Base-by-base conservation (phyloP, 1,284 basidiomycete species). In the Mrakiaceae sp. region DNA sequence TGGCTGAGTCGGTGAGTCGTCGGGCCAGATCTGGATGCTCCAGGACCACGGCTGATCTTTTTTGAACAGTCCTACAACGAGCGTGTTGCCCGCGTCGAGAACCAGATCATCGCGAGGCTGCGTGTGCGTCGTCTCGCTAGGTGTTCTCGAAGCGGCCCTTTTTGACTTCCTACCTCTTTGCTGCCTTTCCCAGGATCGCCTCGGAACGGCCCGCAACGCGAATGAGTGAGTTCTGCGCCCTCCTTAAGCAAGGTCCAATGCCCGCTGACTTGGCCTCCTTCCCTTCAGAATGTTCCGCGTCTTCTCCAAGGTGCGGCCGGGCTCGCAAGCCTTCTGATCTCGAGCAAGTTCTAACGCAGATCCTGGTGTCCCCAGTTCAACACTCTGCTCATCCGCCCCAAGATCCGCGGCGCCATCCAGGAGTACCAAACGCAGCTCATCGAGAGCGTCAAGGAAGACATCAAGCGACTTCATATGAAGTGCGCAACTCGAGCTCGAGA, bases 381-480 rank as follows among this genome's bases (percentile, higher is more conserved):
- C 76, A 90, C 90, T 1, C 79, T 98, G 47, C 98, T 99, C 74
- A 94, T 98, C 47, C 83, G 96, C 67, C 95, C 94, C n/a, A 98
- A 92, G 88, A 93, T 93, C 75, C 86, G 90, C 64, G 94, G 95
- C 69, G 94, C 95, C 52, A 97, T 98, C 66, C 92, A 97, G 81
- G 96, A 98, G 76, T 98, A 98, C 73, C 96, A 98, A 76, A 96
- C 94, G 1, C 93, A 95, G 68, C 84, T 97, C 11, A 96, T 97
- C 70, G 93, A 97, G 71, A 94, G 90, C 2, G 95, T 99, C 65
- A 98, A 98, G 75, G 90, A 95, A 72, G 95, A 98, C 73, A 97
- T 98, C 75, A 91, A 94, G 70, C 86, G 85, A 63, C 80, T 98
- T 39, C 93, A 98, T 70, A 90, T 94, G 76, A 98, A 97, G 86